Percentiles rank a stretch among this genome's conserved stretches.
phyloP scores from a whole-genome alignment of 176 grass and related monocot species.

The Sorghum bicolor region Sorghum_bicolor_NCBIv3 NC_012871.2:64743501-64744000 shows the following conservation, averaged over 20 bases:
- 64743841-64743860: neutral
- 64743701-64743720: too few species aligned
- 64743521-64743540: neutral
- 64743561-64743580: too few species aligned
- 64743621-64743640: too few species aligned
- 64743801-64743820: neutral
- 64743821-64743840: neutral
- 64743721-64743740: too few species aligned
- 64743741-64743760: too few species aligned
- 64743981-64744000: neutral
- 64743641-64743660: too few species aligned
- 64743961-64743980: neutral
- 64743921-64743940: neutral
- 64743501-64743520: neutral
- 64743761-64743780: too few species aligned
- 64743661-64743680: too few species aligned
- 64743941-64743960: neutral
- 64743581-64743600: too few species aligned
- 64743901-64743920: neutral
- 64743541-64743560: too few species aligned
- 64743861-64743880: neutral
- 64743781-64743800: neutral
- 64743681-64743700: too few species aligned
- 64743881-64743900: neutral
- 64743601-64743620: too few species aligned